Evolutionary conservation across 176 grass and related monocot species (phyloP).

Genomic region (Echinochloa phyllopogon): DNA sequence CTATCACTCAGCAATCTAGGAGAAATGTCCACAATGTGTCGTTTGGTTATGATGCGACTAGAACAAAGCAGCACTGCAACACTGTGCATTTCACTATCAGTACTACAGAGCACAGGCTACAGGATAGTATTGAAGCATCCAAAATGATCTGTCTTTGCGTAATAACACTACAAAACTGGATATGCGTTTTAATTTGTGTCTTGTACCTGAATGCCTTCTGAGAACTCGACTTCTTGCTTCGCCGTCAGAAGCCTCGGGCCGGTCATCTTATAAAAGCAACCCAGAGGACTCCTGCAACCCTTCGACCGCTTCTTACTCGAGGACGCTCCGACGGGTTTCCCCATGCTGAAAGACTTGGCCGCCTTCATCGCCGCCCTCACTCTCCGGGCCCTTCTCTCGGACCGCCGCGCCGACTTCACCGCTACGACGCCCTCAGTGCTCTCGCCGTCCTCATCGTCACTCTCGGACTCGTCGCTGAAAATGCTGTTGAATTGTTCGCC

Average conservation of each 20-base stretch:
- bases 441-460: constrained; percentile 26
- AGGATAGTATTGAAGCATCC: background rate
- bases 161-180: background rate
- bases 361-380: constrained; percentile 56
- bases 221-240: constrained; percentile 72
- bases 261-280: constrained; percentile 58
- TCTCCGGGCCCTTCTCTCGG: constrained; percentile 78
- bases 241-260: constrained; percentile 65
- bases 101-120: background rate
- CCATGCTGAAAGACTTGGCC: constrained; percentile 37
- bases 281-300: constrained; percentile 60
- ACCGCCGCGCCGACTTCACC: constrained; percentile 68
- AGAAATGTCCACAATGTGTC: background rate
- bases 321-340: constrained; percentile 27
- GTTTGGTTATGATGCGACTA: background rate
- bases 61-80: background rate
- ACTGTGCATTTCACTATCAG: constrained; percentile 6
- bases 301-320: constrained; percentile 62
- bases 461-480: constrained; percentile 49
- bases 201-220: constrained; percentile 78
- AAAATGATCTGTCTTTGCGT: background rate
- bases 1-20: background rate
- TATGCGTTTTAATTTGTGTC: background rate
- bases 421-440: constrained; percentile 40
- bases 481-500: constrained; percentile 44